These are phyloP conservation scores for Sarcocystis neurona DNA, from an alignment of 169 alveolate genomes.

Conservation along the genomic window DNA sequence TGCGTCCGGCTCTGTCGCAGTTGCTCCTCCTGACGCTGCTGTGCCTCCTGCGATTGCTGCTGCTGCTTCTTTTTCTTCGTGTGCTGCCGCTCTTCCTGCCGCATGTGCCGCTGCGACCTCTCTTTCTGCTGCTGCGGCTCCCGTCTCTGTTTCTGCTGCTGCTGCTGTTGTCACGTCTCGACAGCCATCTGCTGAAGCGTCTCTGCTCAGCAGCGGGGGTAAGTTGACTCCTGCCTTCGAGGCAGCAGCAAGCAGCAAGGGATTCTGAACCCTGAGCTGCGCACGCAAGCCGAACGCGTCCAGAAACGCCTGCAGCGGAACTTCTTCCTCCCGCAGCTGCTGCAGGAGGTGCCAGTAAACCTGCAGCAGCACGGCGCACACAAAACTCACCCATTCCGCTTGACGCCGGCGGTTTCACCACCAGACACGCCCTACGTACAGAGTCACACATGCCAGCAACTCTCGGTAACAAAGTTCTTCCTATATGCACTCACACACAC, in stretches of 20 bases:
- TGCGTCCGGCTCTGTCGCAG: not conserved
- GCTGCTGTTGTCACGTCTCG: not conserved
- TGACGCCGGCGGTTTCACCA: too few species aligned
- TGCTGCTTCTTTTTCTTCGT: not conserved
- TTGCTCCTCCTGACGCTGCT: not conserved
- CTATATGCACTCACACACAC: too few species aligned
- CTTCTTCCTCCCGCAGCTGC: not conserved
- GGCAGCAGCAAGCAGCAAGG: constrained; percentile 8
- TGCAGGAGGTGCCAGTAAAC: constrained; percentile 8
- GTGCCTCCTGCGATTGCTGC: not conserved
- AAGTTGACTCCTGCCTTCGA: not conserved
- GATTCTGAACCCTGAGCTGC: not conserved
- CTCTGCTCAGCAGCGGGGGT: not conserved
- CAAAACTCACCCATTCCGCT: too few species aligned
- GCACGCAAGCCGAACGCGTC: not conserved
- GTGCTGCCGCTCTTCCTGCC: not conserved
- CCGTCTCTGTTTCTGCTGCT: not conserved
- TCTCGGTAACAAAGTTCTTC: too few species aligned
- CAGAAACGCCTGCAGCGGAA: not conserved
- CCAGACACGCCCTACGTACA: too few species aligned
- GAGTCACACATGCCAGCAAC: too few species aligned
- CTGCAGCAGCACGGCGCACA: too few species aligned
- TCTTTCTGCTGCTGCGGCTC: too few species aligned
- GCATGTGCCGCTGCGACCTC: not conserved
- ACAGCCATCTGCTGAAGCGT: not conserved